Evolutionary conservation across 306 rosid genomes (phyloP).

Genomic region (Rosa lucieae): DNA sequence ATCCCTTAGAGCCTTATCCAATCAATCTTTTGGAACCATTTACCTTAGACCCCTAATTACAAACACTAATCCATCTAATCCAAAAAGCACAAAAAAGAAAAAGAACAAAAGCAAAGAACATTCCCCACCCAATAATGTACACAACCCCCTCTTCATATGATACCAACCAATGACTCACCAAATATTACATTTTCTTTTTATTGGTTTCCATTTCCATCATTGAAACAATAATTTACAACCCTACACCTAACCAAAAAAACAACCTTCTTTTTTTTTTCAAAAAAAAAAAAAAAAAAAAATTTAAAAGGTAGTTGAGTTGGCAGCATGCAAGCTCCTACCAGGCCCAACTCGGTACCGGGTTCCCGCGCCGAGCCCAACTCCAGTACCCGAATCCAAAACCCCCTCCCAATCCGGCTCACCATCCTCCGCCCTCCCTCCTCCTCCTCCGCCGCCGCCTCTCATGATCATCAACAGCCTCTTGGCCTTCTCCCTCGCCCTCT

Average conservation of each 20-base stretch:
- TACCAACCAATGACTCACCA: background rate
- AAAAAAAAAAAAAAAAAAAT: background rate
- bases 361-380: constrained; percentile 16
- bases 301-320: constrained; percentile 60
- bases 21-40: background rate
- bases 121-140: constrained; percentile 5
- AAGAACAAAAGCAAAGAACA: background rate
- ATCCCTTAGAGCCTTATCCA: background rate
- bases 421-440: constrained; percentile 26
- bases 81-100: background rate
- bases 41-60: background rate
- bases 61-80: constrained; percentile 6
- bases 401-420: constrained; percentile 31
- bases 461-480: constrained; percentile 62
- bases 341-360: constrained; percentile 32
- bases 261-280: background rate
- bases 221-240: constrained; percentile 30
- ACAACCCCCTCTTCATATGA: background rate
- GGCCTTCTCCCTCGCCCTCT: constrained; percentile 80
- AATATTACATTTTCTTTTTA: constrained; percentile 13
- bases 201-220: constrained; percentile 2
- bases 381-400: constrained; percentile 33
- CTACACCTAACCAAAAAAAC: background rate
- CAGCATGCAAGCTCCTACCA: constrained; percentile 37
- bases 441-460: constrained; percentile 54